These are phyloP conservation scores for Hanseniaspora pseudoguilliermondii DNA, from an alignment of 805 yeast species.

Conservation along the genomic window DNA sequence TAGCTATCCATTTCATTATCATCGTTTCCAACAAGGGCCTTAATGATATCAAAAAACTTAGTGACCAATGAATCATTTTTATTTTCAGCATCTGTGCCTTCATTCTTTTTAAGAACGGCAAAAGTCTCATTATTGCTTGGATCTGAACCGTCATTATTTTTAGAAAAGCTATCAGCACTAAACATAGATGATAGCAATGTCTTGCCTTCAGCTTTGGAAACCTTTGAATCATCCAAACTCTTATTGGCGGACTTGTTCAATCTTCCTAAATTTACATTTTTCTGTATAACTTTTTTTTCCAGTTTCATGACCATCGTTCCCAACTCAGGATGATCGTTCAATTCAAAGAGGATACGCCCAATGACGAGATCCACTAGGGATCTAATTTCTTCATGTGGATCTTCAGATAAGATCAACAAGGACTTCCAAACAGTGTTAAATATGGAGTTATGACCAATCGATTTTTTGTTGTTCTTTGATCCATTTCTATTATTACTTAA, in stretches of 20 bases:
- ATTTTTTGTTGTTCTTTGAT: conserved; percentile 43
- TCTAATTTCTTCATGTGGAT: conserved; percentile 74
- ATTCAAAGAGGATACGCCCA: conserved; percentile 53
- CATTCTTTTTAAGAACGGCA: conserved; percentile 17
- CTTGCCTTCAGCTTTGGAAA: conserved; percentile 18
- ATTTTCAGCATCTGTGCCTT: conserved; percentile 12
- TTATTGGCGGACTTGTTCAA: background rate
- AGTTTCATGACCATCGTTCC: conserved; percentile 52
- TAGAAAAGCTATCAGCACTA: conserved; percentile 15
- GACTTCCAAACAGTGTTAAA: conserved; percentile 83
- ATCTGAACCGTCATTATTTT: conserved; percentile 21
- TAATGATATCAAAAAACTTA: conserved; percentile 20
- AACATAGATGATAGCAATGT: conserved; percentile 6
- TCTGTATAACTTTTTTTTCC: conserved; percentile 50
- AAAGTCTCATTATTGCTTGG: conserved; percentile 14
- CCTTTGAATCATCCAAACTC: conserved; percentile 18
- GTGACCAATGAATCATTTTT: conserved; percentile 16
- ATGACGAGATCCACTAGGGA: conserved; percentile 59
- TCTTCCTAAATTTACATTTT: conserved; percentile 20
- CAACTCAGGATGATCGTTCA: conserved; percentile 42
- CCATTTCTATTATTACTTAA: conserved; percentile 14
- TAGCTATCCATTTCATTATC: conserved; percentile 20
- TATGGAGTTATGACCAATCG: conserved; percentile 78
- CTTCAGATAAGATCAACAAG: conserved; percentile 64
- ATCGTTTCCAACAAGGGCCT: conserved; percentile 8